Base-by-base conservation (phyloP, 2,329 filamentous ascomycete genomes). In the Plenodomus tracheiphilus region DNA sequence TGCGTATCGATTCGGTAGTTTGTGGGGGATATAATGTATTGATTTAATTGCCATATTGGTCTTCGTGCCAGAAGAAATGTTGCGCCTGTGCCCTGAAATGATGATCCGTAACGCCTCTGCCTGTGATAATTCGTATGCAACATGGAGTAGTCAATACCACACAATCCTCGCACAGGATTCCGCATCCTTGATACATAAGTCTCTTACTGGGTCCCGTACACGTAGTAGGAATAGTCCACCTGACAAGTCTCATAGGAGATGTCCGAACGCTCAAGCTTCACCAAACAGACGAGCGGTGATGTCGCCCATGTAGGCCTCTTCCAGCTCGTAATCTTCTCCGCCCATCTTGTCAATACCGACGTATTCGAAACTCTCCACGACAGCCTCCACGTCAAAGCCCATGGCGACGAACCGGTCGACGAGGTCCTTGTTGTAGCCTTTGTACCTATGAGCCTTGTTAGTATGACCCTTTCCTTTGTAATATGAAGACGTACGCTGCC, bases 221-320 rank as follows among this genome's bases (percentile, higher is more conserved):
- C n/a, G n/a, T 6, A 32, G 15, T 32, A 11, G 28, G 28, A 8
- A 32, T 32, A 32, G 28, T 32, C n/a, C 6, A 15, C 28, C 13
- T 32, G 4, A 4, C 11, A 8, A 15, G 8, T 15, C 28, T 15
- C 28, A 8, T 15, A 8, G 13, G 28, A 10, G 15, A 32, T 7
- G 9, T 32, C 4, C 4, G 7, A 32, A 11, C 28, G 4, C 15
- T 11, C 15, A 32, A 32, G 84, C 81, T 73, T 97, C 92, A 32
- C 89, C 89, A 28, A 97, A 84, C 6, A 97, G 81, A 49, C 88
- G 81, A 16, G 91, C 89, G 0, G 90, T 96, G 54, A 97, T 87
- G 60, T 96, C 91, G 3, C 89, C 91, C 82, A 96, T 90, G 61
- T 91, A 92, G 1, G 87, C 91, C 64, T 94, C 89, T 66, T 95